Base-by-base conservation (phyloP, 257 asterid species). In the Solanum etuberosum region DNA sequence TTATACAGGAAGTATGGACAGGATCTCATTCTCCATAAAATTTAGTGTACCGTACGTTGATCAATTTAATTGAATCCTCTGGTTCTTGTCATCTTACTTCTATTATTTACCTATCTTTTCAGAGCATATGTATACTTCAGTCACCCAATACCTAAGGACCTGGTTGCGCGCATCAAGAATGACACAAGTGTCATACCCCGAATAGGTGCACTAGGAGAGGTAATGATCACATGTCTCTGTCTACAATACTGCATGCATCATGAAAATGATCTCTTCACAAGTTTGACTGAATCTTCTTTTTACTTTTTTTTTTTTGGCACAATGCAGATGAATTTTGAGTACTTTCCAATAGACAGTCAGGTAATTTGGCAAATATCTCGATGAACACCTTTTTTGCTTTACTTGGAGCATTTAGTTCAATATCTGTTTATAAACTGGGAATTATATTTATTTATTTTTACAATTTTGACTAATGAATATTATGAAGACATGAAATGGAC, bases 181-280 rank as follows among this genome's bases (percentile, higher is more conserved):
- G 99, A 97, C 88, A 89, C 92, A 59, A 96, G 98, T 90, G 99
- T 97, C 87, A 86, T 97, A 90, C 99, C 99, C 51, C 99, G 99
- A 86, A 96, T 97, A 59, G 99, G 99, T 87, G 99, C 99, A 87
- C 86, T 97, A 90, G 91, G 98, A 91, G 99, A 97, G 98, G 99
- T 94, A 88, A 76, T 71, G 34, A 35, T 89, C 77, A 80, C 87
- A 59, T 61, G 63, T 18, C 88, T 88, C 89, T 86, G 51, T 81
- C 86, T 51, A 43, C 38, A 6, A 81, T 40, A 34, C 31, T 57
- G 38, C 31, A 21, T 20, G 31, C 85, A 48, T 81, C 85, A 48
- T 48, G 43, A 48, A 81, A 48, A 9, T 81, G 85, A 81, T 48
- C 40, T 48, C 85, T 48, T 81, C 43, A 46, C 31, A 48, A 81